These are phyloP conservation scores for Tillandsia leiboldiana DNA, from an alignment of 176 grass and related monocot genomes.

Conservation along the genomic window DNA sequence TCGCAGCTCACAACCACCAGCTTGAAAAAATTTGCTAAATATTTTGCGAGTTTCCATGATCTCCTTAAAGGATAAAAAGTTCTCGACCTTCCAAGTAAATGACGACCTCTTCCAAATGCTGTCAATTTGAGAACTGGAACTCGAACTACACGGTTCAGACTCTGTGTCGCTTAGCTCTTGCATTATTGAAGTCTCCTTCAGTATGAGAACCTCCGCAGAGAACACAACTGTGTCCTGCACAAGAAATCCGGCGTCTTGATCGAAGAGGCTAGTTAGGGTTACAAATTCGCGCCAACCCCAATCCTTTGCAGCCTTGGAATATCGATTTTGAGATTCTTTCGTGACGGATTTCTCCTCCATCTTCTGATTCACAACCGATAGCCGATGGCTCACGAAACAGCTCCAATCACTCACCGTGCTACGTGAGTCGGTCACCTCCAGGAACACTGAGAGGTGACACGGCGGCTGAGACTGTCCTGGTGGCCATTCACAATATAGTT, in stretches of 20 bases:
- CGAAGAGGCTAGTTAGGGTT: slow-evolving; percentile 87
- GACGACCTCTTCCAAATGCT: slow-evolving; percentile 36
- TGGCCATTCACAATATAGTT: slow-evolving; percentile 15
- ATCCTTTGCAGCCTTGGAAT: slow-evolving; percentile 93
- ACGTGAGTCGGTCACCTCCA: slow-evolving; percentile 88
- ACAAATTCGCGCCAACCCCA: slow-evolving; percentile 99
- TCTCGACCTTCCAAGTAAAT: slow-evolving; percentile 97
- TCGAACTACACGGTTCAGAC: slow-evolving; percentile 37
- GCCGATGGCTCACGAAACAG: slow-evolving; percentile 90
- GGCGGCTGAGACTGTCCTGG: slow-evolving; percentile 98
- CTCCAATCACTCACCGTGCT: slow-evolving; percentile 74
- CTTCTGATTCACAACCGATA: slow-evolving; percentile 93
- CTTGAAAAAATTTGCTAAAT: slow-evolving; percentile 95
- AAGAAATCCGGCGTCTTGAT: slow-evolving; percentile 90
- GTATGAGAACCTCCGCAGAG: slow-evolving; percentile 80
- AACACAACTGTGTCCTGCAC: slow-evolving; percentile 78
- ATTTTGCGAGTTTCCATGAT: slow-evolving; percentile 98
- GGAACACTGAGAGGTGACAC: slow-evolving; percentile 84
- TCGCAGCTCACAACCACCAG: slow-evolving; percentile 88
- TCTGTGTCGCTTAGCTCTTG: slow-evolving; percentile 49
- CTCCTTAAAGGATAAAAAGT: slow-evolving; percentile 91
- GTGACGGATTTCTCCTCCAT: slow-evolving; percentile 68
- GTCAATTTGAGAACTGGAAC: slow-evolving; percentile 48
- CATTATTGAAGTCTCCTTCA: slow-evolving; percentile 76
- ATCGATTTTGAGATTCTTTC: slow-evolving; percentile 98